These are phyloP conservation scores for Fusarium sp. DNA, from an alignment of 2,329 filamentous ascomycete genomes.

Conservation along the genomic window DNA sequence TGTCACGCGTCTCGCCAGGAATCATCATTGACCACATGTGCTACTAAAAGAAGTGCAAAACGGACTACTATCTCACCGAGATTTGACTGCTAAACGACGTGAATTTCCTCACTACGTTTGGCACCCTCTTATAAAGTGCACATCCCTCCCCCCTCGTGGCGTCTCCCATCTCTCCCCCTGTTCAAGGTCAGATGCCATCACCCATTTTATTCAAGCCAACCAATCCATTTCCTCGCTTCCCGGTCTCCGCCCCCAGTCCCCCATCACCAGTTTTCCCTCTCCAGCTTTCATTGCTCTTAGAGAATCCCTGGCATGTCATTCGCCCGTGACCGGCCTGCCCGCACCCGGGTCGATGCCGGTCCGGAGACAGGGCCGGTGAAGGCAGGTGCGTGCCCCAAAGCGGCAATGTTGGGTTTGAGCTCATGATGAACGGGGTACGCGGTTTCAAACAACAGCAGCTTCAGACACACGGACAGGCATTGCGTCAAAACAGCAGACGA, in stretches of 20 bases:
- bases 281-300: neutral
- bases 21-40: neutral
- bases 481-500: neutral
- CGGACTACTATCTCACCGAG: neutral
- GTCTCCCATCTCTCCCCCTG: neutral
- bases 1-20: neutral
- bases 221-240: conserved; percentile 18
- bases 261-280: conserved; percentile 6
- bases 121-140: neutral
- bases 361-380: conserved; percentile 11
- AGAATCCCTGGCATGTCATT: conserved; percentile 4
- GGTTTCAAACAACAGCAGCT: neutral
- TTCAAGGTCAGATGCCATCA: conserved; percentile 20
- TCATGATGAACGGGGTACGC: neutral
- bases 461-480: neutral
- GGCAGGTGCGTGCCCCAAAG: neutral
- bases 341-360: conserved; percentile 27
- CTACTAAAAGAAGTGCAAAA: neutral
- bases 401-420: neutral
- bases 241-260: neutral
- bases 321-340: conserved; percentile 10
- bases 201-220: conserved; percentile 4
- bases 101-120: neutral
- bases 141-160: neutral
- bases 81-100: neutral